Conservation (phyloP, 2,329 filamentous ascomycete genomes). For the Ceratocystis papillata region DNA sequence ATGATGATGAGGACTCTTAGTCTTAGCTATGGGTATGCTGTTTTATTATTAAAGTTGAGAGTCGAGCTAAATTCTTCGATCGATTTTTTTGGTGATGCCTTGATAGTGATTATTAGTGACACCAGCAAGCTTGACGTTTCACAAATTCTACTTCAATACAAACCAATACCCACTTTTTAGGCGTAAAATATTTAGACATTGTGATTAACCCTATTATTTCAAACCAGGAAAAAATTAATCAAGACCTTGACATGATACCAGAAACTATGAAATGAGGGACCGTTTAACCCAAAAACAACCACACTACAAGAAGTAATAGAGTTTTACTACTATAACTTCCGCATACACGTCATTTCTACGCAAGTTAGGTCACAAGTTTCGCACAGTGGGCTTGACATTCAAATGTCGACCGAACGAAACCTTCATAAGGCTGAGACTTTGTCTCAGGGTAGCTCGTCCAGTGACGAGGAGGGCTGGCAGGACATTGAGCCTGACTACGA, state of each 20-base stretch:
- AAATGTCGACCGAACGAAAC: constrained; percentile 20
- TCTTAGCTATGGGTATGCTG: neutral
- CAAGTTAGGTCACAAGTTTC: neutral
- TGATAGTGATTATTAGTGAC: neutral
- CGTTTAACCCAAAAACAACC: neutral
- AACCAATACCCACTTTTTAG: neutral
- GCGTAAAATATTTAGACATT: neutral
- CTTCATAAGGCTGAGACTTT: constrained; percentile 13
- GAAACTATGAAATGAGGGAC: neutral
- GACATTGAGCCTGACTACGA: constrained; percentile 53
- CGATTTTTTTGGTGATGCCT: neutral
- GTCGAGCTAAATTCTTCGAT: neutral
- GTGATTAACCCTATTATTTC: neutral
- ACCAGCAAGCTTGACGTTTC: neutral
- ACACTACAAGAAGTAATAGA: neutral
- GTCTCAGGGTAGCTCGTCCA: constrained; percentile 25
- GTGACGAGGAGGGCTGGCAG: constrained; percentile 42
- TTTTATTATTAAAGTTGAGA: neutral
- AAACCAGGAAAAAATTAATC: neutral
- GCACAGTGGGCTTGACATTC: neutral
- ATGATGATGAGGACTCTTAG: constrained; percentile 44
- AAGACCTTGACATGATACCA: neutral
- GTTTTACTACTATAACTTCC: neutral
- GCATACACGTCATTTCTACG: neutral
- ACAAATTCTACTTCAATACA: neutral